A percentile compares a stretch with the other conserved stretches of the same genome.
Evolutionary conservation across 2,329 filamentous ascomycete species (phyloP).

Genomic region (Fusarium sp.): DNA sequence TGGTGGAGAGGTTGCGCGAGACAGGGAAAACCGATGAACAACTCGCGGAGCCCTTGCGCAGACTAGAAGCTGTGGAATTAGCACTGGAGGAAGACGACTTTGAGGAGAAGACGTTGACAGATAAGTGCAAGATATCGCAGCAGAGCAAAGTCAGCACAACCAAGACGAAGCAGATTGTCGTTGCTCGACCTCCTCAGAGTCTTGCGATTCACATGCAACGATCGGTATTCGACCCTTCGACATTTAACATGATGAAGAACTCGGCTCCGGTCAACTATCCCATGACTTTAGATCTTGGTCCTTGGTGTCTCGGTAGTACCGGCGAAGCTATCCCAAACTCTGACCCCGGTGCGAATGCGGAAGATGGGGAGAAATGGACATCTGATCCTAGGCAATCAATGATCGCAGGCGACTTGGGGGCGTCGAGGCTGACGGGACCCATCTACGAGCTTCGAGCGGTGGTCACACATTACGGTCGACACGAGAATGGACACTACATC

Average conservation of each 20-base stretch:
- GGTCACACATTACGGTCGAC: slow-evolving; percentile 87
- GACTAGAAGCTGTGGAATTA: slow-evolving; percentile 73
- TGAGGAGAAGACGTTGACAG: slow-evolving; percentile 71
- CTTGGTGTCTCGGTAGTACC: slow-evolving; percentile 82
- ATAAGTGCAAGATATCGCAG: slow-evolving; percentile 73
- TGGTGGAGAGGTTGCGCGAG: slow-evolving; percentile 56
- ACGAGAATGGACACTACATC: slow-evolving; percentile 96
- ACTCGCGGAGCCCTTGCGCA: slow-evolving; percentile 61
- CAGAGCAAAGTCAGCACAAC: slow-evolving; percentile 79
- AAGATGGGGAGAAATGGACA: slow-evolving; percentile 72
- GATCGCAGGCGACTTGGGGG: slow-evolving; percentile 67
- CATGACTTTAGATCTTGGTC: slow-evolving; percentile 75
- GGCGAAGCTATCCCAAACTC: slow-evolving; percentile 28
- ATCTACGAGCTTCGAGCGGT: slow-evolving; percentile 85
- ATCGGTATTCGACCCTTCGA: slow-evolving; percentile 87
- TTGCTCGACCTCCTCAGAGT: slow-evolving; percentile 83
- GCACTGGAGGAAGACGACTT: slow-evolving; percentile 85
- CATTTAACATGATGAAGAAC: slow-evolving; percentile 85
- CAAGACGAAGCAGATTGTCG: slow-evolving; percentile 89
- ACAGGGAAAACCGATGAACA: slow-evolving; percentile 56
- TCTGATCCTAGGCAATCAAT: slow-evolving; percentile 77
- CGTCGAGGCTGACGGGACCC: slow-evolving; percentile 64
- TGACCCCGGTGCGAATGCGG: not conserved
- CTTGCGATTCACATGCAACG: slow-evolving; percentile 91
- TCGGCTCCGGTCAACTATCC: slow-evolving; percentile 83